Base-by-base conservation (phyloP, 768 basidiomycete species). In the Rhodotorula graminis region DNA sequence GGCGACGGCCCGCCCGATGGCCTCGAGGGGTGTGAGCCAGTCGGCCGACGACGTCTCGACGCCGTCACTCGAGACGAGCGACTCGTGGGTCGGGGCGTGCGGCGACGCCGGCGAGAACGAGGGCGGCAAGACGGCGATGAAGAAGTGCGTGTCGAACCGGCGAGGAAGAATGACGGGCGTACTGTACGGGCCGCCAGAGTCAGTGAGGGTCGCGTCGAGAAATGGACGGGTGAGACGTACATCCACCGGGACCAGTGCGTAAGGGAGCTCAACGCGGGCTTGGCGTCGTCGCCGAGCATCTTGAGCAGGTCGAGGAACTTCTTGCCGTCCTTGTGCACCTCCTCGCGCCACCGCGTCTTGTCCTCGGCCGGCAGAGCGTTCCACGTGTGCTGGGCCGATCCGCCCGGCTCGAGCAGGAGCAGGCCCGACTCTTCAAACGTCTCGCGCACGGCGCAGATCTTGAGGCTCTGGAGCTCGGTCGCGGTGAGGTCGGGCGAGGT, bases 81-180 rank as follows among this genome's bases (percentile, higher is more conserved):
- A 49, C 40, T 64, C 60, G 21, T 50, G 40, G 7, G 44, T 64
- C 49, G 47, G 40, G 33, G n/a, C n/a, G 58, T 50, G 42, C 23
- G 44, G 8, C 23, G 57, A 11, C 18, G 63, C 42, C 27, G 23
- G 9, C 25, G 61, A 5, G 14, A 44, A 33, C 10, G 67, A n/a
- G 1, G 67, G 56, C 0, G 68, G 74, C 23, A 77, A 62, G 19
- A 76, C 44, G n/a, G 75, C 49, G 56, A 76, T 53, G 70, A 74
- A 76, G 69, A 78, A 78, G 47, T 64, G 68, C 12, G 77, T 78
- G 63, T 78, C 75, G 71, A 73, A 78, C 2, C 77, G 73, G 3
- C 73, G 65, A 3, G 68, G 65, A 7, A 72, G 66, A 5, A 37
- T 49, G 16, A 31, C 14, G 0, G 75, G 75, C 3, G 77, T 78